Conservation (phyloP, 2,329 filamentous ascomycete species). For the Aureobasidium melanogenum region DNA sequence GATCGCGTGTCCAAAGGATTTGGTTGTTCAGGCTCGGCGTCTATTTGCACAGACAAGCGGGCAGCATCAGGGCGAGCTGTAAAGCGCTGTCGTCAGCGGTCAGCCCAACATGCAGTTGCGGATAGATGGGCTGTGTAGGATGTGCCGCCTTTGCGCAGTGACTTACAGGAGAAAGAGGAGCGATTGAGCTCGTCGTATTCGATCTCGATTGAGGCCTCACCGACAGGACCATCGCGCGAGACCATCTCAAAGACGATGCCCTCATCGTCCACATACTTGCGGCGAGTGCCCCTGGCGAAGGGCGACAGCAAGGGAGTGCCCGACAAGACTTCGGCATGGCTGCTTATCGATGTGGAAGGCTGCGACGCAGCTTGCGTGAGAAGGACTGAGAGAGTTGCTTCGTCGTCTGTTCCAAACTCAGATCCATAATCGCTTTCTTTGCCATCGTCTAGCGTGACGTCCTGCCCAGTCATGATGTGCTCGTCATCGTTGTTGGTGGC, state of each 20-base stretch:
- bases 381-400: constrained; percentile 43
- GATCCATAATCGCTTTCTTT: constrained; percentile 53
- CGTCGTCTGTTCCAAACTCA: constrained; percentile 51
- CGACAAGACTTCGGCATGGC: not conserved
- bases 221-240: constrained; percentile 14
- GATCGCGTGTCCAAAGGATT: constrained; percentile 38
- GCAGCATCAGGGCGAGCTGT: constrained; percentile 22
- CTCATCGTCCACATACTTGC: constrained; percentile 14
- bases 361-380: constrained; percentile 37
- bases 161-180: constrained; percentile 25
- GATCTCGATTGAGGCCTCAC: constrained; percentile 30
- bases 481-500: constrained; percentile 9
- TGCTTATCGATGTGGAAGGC: constrained; percentile 14
- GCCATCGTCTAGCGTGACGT: not conserved
- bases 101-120: constrained; percentile 20
- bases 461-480: not conserved
- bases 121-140: not conserved
- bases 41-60: constrained; percentile 18
- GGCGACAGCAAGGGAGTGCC: not conserved
- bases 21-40: constrained; percentile 15
- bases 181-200: constrained; percentile 34
- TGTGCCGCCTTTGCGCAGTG: not conserved
- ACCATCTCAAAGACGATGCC: constrained; percentile 13
- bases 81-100: constrained; percentile 31
- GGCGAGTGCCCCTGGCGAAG: not conserved